Conservation (phyloP, 2,329 filamentous ascomycete genomes). For the Ilyonectria robusta region DNA sequence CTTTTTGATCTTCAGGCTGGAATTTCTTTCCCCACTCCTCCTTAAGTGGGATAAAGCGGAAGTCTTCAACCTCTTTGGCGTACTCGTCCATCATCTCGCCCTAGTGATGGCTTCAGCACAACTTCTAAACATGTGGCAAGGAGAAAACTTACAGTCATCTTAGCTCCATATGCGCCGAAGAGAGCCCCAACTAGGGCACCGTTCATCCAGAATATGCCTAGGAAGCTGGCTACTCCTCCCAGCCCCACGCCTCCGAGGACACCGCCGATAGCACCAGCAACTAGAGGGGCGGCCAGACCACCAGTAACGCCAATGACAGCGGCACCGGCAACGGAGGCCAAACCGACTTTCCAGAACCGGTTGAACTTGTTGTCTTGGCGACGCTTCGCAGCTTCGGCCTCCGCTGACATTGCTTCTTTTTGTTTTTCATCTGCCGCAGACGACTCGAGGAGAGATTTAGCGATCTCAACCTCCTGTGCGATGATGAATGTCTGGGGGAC, state of each 20-base stretch:
- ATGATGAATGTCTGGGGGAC: conserved; percentile 74
- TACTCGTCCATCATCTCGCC: conserved; percentile 91
- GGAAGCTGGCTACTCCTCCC: conserved; percentile 86
- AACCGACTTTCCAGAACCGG: conserved; percentile 90
- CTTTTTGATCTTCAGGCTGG: conserved; percentile 36
- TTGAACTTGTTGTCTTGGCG: conserved; percentile 78
- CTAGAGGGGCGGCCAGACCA: conserved; percentile 88
- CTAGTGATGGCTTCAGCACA: conserved; percentile 48
- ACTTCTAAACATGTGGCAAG: rapidly evolving
- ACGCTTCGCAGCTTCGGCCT: conserved; percentile 81
- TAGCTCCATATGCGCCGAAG: conserved; percentile 90
- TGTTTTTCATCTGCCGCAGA: conserved; percentile 60
- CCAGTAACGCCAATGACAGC: conserved; percentile 93
- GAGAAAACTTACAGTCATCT: conserved; percentile 67
- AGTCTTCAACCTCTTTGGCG: conserved; percentile 88
- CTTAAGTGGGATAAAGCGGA: conserved; percentile 81
- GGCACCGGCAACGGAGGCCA: conserved; percentile 90
- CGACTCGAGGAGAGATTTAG: conserved; percentile 80
- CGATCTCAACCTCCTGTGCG: conserved; percentile 81
- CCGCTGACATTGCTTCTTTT: conserved; percentile 74
- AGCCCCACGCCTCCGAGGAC: conserved; percentile 89
- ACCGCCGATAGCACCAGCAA: conserved; percentile 87
- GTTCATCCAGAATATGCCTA: conserved; percentile 89
- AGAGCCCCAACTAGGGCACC: conserved; percentile 87
- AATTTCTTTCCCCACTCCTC: conserved; percentile 55